Evolutionary conservation across 2,329 filamentous ascomycete genomes (phyloP).

Genomic region (Ascochyta clinopodiicola): DNA sequence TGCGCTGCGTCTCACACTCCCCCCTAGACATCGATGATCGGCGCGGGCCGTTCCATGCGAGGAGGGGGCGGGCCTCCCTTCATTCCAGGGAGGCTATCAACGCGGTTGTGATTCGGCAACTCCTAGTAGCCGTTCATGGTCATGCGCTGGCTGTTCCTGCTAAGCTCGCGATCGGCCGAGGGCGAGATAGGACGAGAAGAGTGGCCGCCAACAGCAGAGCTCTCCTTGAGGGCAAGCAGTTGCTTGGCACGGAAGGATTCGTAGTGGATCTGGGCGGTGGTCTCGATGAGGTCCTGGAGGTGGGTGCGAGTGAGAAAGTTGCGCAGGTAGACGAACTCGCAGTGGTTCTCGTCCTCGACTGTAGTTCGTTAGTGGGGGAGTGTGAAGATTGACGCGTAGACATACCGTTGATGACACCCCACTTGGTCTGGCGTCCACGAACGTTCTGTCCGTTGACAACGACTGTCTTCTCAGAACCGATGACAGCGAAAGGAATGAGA

Average conservation of each 20-base stretch:
- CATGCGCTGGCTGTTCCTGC: slow-evolving; percentile 95
- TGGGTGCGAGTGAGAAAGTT: slow-evolving; percentile 99
- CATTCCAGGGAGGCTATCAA: slow-evolving; percentile 37
- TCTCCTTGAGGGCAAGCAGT: slow-evolving; percentile 96
- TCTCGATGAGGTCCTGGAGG: slow-evolving; percentile 98
- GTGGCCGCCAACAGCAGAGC: slow-evolving; percentile 79
- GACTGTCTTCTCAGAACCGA: slow-evolving; percentile 97
- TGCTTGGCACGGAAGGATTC: slow-evolving; percentile 99
- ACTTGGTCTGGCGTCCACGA: slow-evolving; percentile 96
- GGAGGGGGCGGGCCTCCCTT: slow-evolving; percentile 29
- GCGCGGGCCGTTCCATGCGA: slow-evolving; percentile 31
- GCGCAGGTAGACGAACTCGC: slow-evolving; percentile 97
- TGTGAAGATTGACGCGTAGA: neutral
- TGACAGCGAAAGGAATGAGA: slow-evolving; percentile 95
- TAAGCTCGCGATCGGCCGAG: slow-evolving; percentile 91
- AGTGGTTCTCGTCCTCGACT: slow-evolving; percentile 98
- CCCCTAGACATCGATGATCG: slow-evolving; percentile 35
- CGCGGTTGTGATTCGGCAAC: slow-evolving; percentile 40
- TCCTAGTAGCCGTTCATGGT: slow-evolving; percentile 97
- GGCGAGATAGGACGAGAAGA: slow-evolving; percentile 94
- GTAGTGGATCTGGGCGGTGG: slow-evolving; percentile 99
- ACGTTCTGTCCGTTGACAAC: slow-evolving; percentile 98
- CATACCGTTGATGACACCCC: slow-evolving; percentile 89
- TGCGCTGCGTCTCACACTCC: neutral
- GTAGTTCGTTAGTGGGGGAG: slow-evolving; percentile 20